Evolutionary conservation across 176 grass and related monocot genomes (phyloP), one percentile per base, ranked within the genome.

Genomic region (Stipa capillata): DNA sequence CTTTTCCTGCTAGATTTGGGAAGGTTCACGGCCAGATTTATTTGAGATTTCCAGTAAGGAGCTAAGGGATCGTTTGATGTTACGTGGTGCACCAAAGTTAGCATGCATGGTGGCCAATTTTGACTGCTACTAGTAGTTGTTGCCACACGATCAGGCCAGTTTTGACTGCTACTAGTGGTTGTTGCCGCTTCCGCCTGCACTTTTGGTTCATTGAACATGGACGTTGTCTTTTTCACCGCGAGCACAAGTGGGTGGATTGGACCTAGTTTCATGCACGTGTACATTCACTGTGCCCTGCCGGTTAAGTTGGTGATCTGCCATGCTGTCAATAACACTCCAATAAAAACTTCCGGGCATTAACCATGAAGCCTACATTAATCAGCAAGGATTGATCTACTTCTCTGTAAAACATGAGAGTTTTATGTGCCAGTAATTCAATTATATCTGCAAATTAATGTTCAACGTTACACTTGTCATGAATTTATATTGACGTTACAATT

Each of bases 1-100:
- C 18, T n/a, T 69, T 43, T 41, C 1, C 45, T 67, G 7, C 36
- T 20, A 48, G 6, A 76, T 50, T 2, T 61, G 40, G 80, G 13
- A 33, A 31, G 41, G 35, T 70, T 87, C 52, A 27, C 43, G 72
- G 24, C 58, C 80, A 79, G 45, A 78, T 87, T 88, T 67, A 79
- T 79, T 76, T 28, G 48, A 54, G 37, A 61, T 35, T 56, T 39
- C 21, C 8, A 15, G 12, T 16, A 8, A 17, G 5, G 43, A 70
- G n/a, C n/a, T n/a, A n/a, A n/a, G n/a, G n/a, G 25, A 70, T 70
- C 67, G 42, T 62, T 70, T n/a, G n/a, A n/a, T n/a, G n/a, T n/a
- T n/a, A 17, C 5, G 16, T 54, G 27, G 36, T 48, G 62, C 17
- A 33, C 74, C 68, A 54, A 15, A n/a, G n/a, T n/a, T n/a, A n/a